Percentiles rank a stretch among this genome's conserved stretches.
Conservation (phyloP, 208 protist genomes). For the Crithidia thermophila region DNA sequence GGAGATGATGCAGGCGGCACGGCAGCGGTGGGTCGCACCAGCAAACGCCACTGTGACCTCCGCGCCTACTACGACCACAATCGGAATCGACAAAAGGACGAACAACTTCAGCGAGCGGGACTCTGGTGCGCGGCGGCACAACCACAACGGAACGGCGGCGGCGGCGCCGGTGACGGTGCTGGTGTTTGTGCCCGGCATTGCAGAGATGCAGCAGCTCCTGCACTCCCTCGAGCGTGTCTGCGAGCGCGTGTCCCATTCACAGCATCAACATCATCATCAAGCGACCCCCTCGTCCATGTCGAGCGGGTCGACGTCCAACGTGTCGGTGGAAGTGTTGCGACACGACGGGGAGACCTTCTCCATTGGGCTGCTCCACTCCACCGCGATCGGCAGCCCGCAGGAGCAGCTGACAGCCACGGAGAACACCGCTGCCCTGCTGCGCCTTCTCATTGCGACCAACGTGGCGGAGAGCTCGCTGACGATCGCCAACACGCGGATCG, state of each 20-base stretch:
- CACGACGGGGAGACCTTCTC: constrained; percentile 60
- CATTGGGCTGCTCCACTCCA: constrained; percentile 60
- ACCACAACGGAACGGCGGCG: neutral
- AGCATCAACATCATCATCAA: neutral
- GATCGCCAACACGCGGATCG: constrained; percentile 67
- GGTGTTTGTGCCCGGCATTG: constrained; percentile 75
- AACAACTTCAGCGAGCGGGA: neutral
- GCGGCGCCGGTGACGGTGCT: constrained; percentile 52
- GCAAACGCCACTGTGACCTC: neutral
- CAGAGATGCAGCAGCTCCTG: constrained; percentile 67
- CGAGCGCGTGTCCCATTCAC: constrained; percentile 8
- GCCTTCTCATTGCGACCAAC: constrained; percentile 71
- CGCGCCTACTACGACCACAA: neutral
- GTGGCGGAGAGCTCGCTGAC: constrained; percentile 85
- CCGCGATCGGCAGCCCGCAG: constrained; percentile 66
- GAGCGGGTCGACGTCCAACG: neutral
- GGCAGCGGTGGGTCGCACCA: constrained; percentile 23
- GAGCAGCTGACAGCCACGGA: constrained; percentile 46
- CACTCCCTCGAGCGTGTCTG: constrained; percentile 60
- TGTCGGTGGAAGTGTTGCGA: constrained; percentile 37
- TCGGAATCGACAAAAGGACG: neutral
- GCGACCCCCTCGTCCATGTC: neutral
- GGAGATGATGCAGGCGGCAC: constrained; percentile 54
- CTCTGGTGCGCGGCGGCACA: too few relatives aligned
- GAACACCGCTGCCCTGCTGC: constrained; percentile 32